Evolutionary conservation across 139 green algal genomes (phyloP).

Genomic region (Chlamydomonas sphaeroides): DNA sequence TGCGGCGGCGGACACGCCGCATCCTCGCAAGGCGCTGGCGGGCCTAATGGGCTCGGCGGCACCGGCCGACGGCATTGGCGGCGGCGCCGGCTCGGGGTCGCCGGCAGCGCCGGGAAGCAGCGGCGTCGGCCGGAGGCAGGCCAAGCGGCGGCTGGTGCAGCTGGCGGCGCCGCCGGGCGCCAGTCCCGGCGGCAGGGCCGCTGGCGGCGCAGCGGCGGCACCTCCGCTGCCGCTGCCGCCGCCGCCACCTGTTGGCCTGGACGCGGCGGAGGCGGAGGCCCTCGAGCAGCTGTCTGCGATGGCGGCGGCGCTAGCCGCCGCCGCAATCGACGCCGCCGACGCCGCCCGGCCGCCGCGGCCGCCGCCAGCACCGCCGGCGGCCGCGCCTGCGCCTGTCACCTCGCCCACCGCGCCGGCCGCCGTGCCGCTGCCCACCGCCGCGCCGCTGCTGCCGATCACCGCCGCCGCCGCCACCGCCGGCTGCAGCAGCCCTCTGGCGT

Average conservation of each 20-base stretch:
- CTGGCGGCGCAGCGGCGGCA: not conserved
- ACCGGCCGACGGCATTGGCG: not conserved
- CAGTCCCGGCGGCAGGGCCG: not conserved
- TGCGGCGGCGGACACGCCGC: not conserved
- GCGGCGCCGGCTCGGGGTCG: no score
- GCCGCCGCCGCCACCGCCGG: not conserved
- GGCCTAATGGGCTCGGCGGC: no score
- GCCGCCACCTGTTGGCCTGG: not conserved
- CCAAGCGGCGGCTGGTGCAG: constrained; percentile 14
- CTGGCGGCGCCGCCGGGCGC: not conserved
- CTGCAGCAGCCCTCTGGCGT: not conserved
- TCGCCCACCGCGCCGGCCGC: not conserved
- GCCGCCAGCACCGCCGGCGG: not conserved
- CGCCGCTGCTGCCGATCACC: not conserved
- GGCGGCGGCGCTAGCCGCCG: not conserved
- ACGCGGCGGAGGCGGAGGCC: not conserved
- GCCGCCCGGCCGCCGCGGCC: not conserved
- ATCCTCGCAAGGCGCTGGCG: not conserved
- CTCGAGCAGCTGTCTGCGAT: not conserved
- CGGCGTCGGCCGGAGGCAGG: not conserved
- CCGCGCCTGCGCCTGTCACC: not conserved
- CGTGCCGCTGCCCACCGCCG: no score
- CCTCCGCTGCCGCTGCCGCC: not conserved
- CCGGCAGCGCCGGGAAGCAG: not conserved
- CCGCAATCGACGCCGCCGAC: not conserved